Conservation (phyloP, 1,284 basidiomycete species). For the Gastroboletus turbinatus region DNA sequence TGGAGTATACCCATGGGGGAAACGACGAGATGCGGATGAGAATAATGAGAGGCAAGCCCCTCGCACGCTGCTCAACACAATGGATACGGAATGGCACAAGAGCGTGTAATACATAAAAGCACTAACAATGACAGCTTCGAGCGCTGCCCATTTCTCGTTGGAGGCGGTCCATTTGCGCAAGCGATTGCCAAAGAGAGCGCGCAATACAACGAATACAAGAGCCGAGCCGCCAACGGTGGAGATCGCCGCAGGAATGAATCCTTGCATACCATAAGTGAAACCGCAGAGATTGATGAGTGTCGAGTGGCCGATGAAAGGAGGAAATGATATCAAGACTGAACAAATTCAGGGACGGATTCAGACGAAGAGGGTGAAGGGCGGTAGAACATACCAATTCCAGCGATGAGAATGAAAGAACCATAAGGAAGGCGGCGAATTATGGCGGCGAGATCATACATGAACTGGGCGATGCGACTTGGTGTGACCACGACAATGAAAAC, state of each 20-base stretch:
- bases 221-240: slow-evolving; percentile 68
- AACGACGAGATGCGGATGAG: slow-evolving; percentile 81
- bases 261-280: slow-evolving; percentile 79
- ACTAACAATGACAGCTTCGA: slow-evolving; percentile 73
- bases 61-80: slow-evolving; percentile 48
- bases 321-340: slow-evolving; percentile 67
- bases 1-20: slow-evolving; percentile 82
- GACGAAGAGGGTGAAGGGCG: slow-evolving; percentile 1
- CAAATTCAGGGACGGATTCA: slow-evolving; percentile 12
- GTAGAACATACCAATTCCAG: slow-evolving; percentile 48
- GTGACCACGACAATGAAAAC: slow-evolving; percentile 52
- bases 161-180: slow-evolving; percentile 57
- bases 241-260: slow-evolving; percentile 62
- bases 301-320: slow-evolving; percentile 77
- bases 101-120: slow-evolving; percentile 5
- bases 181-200: slow-evolving; percentile 56
- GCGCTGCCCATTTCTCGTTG: slow-evolving; percentile 73
- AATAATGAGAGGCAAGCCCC: slow-evolving; percentile 74
- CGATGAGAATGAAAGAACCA: slow-evolving; percentile 61
- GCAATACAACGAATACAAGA: slow-evolving; percentile 61
- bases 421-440: slow-evolving; percentile 55
- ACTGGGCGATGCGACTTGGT: slow-evolving; percentile 66
- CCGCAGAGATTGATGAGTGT: slow-evolving; percentile 68
- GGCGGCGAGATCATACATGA: slow-evolving; percentile 67
- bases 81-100: neutral